Conservation (phyloP, 768 basidiomycete genomes). For the Neoboletus magnificus region DNA sequence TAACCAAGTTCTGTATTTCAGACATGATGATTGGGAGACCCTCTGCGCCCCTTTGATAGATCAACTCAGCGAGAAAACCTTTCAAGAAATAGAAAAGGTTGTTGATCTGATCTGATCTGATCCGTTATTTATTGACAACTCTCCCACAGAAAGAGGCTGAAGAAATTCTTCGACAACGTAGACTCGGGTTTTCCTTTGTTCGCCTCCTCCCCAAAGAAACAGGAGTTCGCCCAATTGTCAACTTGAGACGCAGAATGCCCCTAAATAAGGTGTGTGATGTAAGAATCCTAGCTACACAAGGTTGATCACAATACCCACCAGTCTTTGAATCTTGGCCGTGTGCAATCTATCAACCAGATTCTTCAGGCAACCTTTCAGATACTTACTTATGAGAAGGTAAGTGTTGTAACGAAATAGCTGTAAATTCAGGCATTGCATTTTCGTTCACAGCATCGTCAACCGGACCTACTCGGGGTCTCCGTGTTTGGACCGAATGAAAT, state of each 20-base stretch:
- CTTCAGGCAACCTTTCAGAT: constrained; percentile 84
- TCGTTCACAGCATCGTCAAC: constrained; percentile 51
- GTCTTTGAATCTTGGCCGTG: constrained; percentile 30
- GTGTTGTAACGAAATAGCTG: background rate
- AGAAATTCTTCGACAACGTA: constrained; percentile 66
- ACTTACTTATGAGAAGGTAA: constrained; percentile 82
- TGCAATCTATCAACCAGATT: constrained; percentile 82
- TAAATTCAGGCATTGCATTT: background rate
- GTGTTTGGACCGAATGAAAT: constrained; percentile 83
- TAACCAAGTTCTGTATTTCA: constrained; percentile 84
- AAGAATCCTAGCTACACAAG: background rate
- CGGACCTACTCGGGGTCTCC: constrained; percentile 71
- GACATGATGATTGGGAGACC: constrained; percentile 89
- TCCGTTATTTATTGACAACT: background rate
- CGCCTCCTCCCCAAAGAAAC: constrained; percentile 92
- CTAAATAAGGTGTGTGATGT: constrained; percentile 33
- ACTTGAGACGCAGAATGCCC: constrained; percentile 59
- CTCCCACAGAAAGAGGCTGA: constrained; percentile 55
- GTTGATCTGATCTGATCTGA: background rate
- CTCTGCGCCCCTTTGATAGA: constrained; percentile 81
- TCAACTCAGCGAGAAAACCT: constrained; percentile 66
- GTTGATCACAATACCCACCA: constrained; percentile 12
- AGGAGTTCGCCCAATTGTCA: constrained; percentile 93
- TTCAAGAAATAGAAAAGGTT: constrained; percentile 69
- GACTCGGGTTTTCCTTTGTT: constrained; percentile 80